Percentiles rank a stretch among this genome's conserved stretches.
Evolutionary conservation across 2,329 filamentous ascomycete species (phyloP).

Genomic region (Colletotrichum lindemuthianum): DNA sequence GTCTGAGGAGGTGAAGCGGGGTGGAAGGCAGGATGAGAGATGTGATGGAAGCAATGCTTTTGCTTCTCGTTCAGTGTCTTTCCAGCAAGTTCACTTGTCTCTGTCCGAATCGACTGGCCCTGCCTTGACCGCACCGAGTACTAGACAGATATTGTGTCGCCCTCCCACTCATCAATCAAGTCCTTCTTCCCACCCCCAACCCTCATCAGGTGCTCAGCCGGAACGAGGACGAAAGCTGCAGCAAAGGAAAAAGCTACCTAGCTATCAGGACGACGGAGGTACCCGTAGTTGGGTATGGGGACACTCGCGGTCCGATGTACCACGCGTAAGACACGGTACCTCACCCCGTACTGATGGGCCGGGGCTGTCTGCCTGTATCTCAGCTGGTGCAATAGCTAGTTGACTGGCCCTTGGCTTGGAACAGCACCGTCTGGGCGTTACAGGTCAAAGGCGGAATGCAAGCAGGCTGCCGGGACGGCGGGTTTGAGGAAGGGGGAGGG

Average conservation of each 20-base stretch:
- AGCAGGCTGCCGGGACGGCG: slow-evolving; percentile 34
- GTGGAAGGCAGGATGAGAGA: slow-evolving; percentile 25
- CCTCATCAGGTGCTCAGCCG: slow-evolving; percentile 20
- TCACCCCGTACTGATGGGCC: slow-evolving; percentile 8
- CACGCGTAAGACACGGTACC: neutral
- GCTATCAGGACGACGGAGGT: slow-evolving; percentile 7
- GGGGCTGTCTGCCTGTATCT: slow-evolving; percentile 2
- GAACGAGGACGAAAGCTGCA: slow-evolving; percentile 22
- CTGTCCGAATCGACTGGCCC: neutral
- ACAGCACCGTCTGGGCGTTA: slow-evolving; percentile 32
- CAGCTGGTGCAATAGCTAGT: slow-evolving; percentile 22
- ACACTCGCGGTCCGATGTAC: too few species aligned
- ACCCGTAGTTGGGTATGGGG: neutral
- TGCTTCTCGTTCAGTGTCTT: slow-evolving; percentile 29
- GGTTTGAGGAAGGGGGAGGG: slow-evolving; percentile 31
- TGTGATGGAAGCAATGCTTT: slow-evolving; percentile 31
- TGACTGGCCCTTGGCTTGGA: slow-evolving; percentile 28
- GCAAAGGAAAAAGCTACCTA: slow-evolving; percentile 5
- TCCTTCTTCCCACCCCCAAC: too few species aligned
- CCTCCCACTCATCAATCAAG: too few species aligned
- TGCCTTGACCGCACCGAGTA: too few species aligned
- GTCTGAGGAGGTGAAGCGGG: slow-evolving; percentile 19
- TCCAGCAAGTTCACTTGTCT: slow-evolving; percentile 16
- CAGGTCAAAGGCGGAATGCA: slow-evolving; percentile 29
- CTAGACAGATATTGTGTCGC: too few species aligned